phyloP scores from a whole-genome alignment of 1,284 basidiomycete species.

The Cutaneotrichosporon cavernicola region DNA sequence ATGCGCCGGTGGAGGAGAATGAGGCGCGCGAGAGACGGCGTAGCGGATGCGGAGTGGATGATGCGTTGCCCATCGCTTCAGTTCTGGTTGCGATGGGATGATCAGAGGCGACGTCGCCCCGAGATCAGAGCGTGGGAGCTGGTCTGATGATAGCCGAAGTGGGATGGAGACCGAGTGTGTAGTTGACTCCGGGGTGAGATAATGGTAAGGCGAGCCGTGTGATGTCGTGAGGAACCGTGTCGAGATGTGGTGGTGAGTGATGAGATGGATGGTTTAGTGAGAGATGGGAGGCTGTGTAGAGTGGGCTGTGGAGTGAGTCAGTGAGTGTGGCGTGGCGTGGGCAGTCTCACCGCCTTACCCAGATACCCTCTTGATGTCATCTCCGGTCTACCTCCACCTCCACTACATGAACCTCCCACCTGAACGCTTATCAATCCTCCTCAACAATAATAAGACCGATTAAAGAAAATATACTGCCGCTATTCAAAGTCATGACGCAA shows the following conservation, averaged over 20 bases:
- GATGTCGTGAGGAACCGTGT: too few species aligned
- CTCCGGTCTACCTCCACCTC: not conserved
- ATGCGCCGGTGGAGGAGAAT: not conserved
- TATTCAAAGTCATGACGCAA: slow-evolving; percentile 6
- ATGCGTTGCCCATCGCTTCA: not conserved
- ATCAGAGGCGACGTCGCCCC: not conserved
- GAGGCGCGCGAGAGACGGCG: slow-evolving; percentile 5
- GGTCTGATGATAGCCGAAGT: not conserved
- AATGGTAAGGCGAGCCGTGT: too few species aligned
- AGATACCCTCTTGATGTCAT: not conserved
- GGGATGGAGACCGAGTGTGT: not conserved
- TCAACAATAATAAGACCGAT: not conserved
- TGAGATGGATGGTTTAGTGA: too few species aligned
- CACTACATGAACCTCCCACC: not conserved
- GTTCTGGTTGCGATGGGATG: not conserved
- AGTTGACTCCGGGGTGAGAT: too few species aligned
- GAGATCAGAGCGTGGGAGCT: not conserved
- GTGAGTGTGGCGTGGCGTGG: not conserved
- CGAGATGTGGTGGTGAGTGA: too few species aligned
- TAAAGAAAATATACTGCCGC: slow-evolving; percentile 2
- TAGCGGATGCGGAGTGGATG: not conserved
- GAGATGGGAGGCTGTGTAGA: too few species aligned
- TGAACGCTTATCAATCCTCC: not conserved
- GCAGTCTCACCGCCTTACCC: too few species aligned
- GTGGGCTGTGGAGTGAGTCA: not conserved